phyloP scores from a whole-genome alignment of 2,329 filamentous ascomycete genomes.

The Pseudogymnoascus sp. region DNA sequence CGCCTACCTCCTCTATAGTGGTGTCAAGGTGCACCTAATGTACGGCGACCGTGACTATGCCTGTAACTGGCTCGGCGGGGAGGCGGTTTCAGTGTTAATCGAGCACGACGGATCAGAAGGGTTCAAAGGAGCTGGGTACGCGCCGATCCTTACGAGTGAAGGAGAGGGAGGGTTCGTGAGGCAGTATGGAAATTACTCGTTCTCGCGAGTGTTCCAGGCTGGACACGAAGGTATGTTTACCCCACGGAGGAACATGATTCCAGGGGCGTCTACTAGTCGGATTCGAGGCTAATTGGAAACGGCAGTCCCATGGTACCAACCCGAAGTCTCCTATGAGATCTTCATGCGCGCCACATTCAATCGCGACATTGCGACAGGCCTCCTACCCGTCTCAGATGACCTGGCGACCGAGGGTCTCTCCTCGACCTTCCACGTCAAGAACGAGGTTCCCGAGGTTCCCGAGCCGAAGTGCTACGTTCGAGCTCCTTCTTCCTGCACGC shows the following conservation, averaged over 20 bases:
- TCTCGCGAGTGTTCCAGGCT: slow-evolving; percentile 57
- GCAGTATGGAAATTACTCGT: slow-evolving; percentile 67
- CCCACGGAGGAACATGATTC: slow-evolving; percentile 22
- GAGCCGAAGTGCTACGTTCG: slow-evolving; percentile 37
- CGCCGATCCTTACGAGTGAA: slow-evolving; percentile 59
- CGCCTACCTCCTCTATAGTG: slow-evolving; percentile 50
- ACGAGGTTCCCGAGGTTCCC: slow-evolving; percentile 29
- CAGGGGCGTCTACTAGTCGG: slow-evolving; percentile 46
- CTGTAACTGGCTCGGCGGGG: slow-evolving; percentile 66
- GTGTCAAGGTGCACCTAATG: slow-evolving; percentile 62
- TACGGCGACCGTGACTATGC: slow-evolving; percentile 59
- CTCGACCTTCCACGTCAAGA: slow-evolving; percentile 36
- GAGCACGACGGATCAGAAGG: slow-evolving; percentile 33
- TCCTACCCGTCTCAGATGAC: slow-evolving; percentile 27
- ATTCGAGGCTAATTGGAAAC: slow-evolving; percentile 43
- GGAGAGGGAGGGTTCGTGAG: slow-evolving; percentile 62
- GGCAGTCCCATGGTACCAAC: slow-evolving; percentile 40
- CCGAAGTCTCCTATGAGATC: slow-evolving; percentile 40
- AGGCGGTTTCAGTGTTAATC: slow-evolving; percentile 60
- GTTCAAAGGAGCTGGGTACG: slow-evolving; percentile 63
- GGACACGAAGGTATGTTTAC: slow-evolving; percentile 37
- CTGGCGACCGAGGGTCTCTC: slow-evolving; percentile 31
- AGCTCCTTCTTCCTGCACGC: slow-evolving; percentile 33
- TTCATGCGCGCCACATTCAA: slow-evolving; percentile 42
- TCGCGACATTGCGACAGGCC: slow-evolving; percentile 44